Conservation (phyloP, 305 asterid genomes). For the Stenogyne calaminthoides region DNA sequence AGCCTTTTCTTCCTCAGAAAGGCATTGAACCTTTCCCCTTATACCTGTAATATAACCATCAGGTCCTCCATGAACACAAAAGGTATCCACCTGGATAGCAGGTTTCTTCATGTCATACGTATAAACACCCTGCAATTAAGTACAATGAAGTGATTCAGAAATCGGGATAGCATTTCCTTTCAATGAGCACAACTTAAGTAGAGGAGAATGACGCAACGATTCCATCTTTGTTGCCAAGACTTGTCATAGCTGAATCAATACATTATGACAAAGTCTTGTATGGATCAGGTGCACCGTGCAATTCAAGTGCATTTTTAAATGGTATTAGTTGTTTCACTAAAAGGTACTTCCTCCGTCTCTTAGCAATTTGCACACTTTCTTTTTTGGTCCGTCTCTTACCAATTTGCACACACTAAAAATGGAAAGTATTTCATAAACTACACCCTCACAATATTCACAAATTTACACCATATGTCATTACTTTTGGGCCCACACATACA, state of each 20-base stretch:
- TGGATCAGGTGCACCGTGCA: too few relatives aligned
- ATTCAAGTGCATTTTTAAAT: too few relatives aligned
- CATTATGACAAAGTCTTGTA: neutral
- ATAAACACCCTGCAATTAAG: slow-evolving; percentile 69
- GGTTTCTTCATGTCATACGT: slow-evolving; percentile 54
- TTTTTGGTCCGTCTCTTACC: too few relatives aligned
- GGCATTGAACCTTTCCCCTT: slow-evolving; percentile 93
- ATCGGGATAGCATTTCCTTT: neutral
- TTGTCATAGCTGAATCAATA: neutral
- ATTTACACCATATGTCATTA: too few relatives aligned
- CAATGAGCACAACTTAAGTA: neutral
- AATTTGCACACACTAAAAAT: too few relatives aligned
- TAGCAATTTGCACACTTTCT: too few relatives aligned
- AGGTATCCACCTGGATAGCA: slow-evolving; percentile 93
- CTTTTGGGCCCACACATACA: too few relatives aligned
- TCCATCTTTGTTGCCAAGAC: neutral
- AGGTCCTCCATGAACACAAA: slow-evolving; percentile 91
- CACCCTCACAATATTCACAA: too few relatives aligned
- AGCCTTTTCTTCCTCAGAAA: slow-evolving; percentile 64
- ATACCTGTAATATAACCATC: slow-evolving; percentile 91
- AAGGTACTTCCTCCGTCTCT: too few relatives aligned
- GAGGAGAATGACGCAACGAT: neutral
- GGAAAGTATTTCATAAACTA: too few relatives aligned
- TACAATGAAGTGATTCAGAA: slow-evolving; percentile 17
- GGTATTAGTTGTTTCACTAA: too few relatives aligned